Evolutionary conservation across 1,139 yeast genomes (phyloP).

Genomic region (Pichia sp.): DNA sequence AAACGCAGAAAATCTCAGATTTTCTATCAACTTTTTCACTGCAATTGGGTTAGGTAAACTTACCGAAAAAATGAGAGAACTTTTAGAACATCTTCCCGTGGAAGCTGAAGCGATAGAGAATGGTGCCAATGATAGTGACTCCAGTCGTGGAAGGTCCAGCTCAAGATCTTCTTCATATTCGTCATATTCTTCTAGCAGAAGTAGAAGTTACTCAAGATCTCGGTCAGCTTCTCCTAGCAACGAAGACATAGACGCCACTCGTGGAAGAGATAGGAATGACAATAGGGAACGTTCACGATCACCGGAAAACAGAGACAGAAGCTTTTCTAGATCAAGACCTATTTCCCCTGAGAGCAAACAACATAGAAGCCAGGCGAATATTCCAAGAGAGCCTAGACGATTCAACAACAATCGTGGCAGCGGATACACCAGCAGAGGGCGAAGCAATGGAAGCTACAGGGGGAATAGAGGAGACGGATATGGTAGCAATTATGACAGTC

Average conservation of each 20-base stretch:
- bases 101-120: slow-evolving; percentile 25
- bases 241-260: background rate
- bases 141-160: slow-evolving; percentile 12
- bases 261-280: background rate
- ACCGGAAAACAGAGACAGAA: slow-evolving; percentile 4
- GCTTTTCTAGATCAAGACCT: slow-evolving; percentile 16
- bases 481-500: background rate
- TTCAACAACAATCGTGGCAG: slow-evolving; percentile 24
- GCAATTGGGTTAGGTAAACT: slow-evolving; percentile 85
- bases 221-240: slow-evolving; percentile 19
- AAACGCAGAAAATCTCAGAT: slow-evolving; percentile 57
- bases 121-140: slow-evolving; percentile 14
- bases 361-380: background rate
- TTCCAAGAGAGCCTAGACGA: slow-evolving; percentile 17
- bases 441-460: slow-evolving; percentile 1
- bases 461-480: slow-evolving; percentile 7
- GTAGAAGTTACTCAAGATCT: slow-evolving; percentile 22
- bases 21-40: slow-evolving; percentile 86
- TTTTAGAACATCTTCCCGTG: slow-evolving; percentile 39
- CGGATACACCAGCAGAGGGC: slow-evolving; percentile 5
- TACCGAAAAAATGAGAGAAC: slow-evolving; percentile 77
- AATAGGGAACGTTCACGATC: slow-evolving; percentile 15
- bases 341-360: background rate
- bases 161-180: slow-evolving; percentile 26
- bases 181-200: slow-evolving; percentile 12